These are phyloP conservation scores for Oryza glaberrima DNA, from an alignment of 176 grass and related monocot species.

Conservation along the genomic window DNA sequence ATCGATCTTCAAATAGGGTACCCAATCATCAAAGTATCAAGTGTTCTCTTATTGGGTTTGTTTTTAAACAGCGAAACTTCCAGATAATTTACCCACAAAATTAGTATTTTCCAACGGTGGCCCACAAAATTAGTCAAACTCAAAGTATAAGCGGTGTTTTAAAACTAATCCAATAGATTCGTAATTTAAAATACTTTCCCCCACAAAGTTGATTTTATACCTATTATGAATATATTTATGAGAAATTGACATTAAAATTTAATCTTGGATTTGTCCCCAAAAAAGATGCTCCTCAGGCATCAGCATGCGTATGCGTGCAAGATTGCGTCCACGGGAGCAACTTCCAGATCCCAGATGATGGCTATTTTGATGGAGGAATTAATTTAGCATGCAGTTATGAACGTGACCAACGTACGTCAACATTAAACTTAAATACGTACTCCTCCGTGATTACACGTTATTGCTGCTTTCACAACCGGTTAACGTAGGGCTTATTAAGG, in stretches of 20 bases:
- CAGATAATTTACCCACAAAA: too few relatives aligned
- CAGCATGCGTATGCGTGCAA: not conserved
- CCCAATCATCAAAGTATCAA: not conserved
- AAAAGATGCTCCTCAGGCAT: too few relatives aligned
- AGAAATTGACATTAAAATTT: too few relatives aligned
- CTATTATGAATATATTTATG: too few relatives aligned
- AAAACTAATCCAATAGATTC: too few relatives aligned
- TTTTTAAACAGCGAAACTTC: not conserved
- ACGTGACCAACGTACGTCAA: not conserved
- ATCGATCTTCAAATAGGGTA: not conserved
- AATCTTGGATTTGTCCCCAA: too few relatives aligned
- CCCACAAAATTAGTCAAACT: too few relatives aligned
- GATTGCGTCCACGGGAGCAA: not conserved
- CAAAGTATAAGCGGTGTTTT: too few relatives aligned
- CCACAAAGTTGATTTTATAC: too few relatives aligned
- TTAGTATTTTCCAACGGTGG: too few relatives aligned
- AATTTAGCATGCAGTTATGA: not conserved
- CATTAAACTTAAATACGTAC: slow-evolving; percentile 3
- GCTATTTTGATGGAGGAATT: not conserved
- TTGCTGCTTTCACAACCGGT: not conserved
- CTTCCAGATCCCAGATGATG: not conserved
- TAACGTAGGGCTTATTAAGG: not conserved
- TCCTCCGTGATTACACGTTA: slow-evolving; percentile 13
- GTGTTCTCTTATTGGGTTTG: not conserved
- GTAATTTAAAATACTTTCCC: too few relatives aligned